Base-by-base conservation (phyloP, 2,329 filamentous ascomycete genomes). In the Zopfia rhizophila region DNA sequence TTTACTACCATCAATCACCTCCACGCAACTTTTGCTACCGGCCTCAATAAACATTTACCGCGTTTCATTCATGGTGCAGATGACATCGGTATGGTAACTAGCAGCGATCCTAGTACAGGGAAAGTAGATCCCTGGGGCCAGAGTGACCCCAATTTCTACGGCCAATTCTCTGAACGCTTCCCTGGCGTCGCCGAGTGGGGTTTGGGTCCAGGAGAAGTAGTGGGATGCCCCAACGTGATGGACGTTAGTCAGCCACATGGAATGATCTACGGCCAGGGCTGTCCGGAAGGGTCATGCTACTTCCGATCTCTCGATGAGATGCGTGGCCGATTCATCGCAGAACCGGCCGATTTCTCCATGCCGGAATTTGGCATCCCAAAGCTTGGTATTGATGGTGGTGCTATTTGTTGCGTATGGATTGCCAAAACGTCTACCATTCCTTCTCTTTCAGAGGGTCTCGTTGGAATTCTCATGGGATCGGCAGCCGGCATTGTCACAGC, bases 161-260 rank as follows among this genome's bases (percentile, higher is more conserved):
- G 85, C 25, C 91, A 95, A 63, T 88, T 96, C 54, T 82, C 88
- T 3, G 91, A 96, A 55, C 78, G 88, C 23, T 87, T 87, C 57
- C 86, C 89, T 3, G 85, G 87, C 5, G 81, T 92, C 47, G 76
- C 85, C 13, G 86, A 87, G 23, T 96, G 88, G 72, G 93, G 93
- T 3, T 69, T 92, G 37, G 91, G 89, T 3, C 78, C 90, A 22
- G 91, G 91, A 4, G 86, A 90, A 28, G 67, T 86, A 38, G 85
- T 91, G 7, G 90, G 88, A 12, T 76, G 86, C 17, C 89, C 90
- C 1, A 97, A 97, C 62, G 83, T 89, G 24, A 92, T 97, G 88
- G 92, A 96, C 66, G 83, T 96, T 24, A 96, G 91, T 64, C 89
- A 93, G 60, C 82, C 84, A 7, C 92, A 89, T 65, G 93, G 93